phyloP scores from a whole-genome alignment of 768 basidiomycete genomes.

The Fistulinella prunicolor region DNA sequence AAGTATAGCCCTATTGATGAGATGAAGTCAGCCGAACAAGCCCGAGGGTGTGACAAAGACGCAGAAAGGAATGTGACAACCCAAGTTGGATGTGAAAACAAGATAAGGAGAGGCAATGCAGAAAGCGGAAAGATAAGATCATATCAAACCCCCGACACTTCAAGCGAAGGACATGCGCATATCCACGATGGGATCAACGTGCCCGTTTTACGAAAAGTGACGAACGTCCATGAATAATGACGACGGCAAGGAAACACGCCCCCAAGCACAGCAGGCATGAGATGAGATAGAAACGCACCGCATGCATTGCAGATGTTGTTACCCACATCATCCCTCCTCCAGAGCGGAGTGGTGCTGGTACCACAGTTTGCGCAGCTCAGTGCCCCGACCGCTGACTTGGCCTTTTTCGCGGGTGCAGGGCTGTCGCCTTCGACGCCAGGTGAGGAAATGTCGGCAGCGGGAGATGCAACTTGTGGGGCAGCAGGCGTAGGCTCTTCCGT shows the following conservation, averaged over 20 bases:
- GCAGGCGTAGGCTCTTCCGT: conserved; percentile 20
- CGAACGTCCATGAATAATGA: conserved; percentile 4
- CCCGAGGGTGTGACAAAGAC: neutral
- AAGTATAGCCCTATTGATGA: conserved; percentile 81
- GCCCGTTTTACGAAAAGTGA: conserved; percentile 23
- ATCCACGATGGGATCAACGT: conserved; percentile 23
- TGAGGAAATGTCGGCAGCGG: conserved; percentile 36
- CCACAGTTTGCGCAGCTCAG: conserved; percentile 86
- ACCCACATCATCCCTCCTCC: conserved; percentile 86
- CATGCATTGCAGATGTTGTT: conserved; percentile 96
- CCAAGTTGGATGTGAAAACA: conserved; percentile 15
- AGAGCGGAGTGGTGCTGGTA: conserved; percentile 85
- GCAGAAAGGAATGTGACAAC: neutral
- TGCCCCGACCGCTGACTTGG: conserved; percentile 57
- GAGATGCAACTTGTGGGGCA: conserved; percentile 21
- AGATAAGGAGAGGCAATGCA: conserved; percentile 21
- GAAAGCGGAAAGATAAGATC: conserved; percentile 23
- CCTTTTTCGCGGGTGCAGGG: conserved; percentile 32
- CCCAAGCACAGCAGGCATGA: conserved; percentile 23
- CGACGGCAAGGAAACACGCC: conserved; percentile 22
- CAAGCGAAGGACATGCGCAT: conserved; percentile 20
- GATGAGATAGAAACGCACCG: conserved; percentile 53
- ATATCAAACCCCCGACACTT: conserved; percentile 7
- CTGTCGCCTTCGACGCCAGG: conserved; percentile 29
- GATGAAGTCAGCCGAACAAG: conserved; percentile 15